Base-by-base conservation (phyloP, 2,329 filamentous ascomycete genomes). In the Aspergillus alliaceus region DNA sequence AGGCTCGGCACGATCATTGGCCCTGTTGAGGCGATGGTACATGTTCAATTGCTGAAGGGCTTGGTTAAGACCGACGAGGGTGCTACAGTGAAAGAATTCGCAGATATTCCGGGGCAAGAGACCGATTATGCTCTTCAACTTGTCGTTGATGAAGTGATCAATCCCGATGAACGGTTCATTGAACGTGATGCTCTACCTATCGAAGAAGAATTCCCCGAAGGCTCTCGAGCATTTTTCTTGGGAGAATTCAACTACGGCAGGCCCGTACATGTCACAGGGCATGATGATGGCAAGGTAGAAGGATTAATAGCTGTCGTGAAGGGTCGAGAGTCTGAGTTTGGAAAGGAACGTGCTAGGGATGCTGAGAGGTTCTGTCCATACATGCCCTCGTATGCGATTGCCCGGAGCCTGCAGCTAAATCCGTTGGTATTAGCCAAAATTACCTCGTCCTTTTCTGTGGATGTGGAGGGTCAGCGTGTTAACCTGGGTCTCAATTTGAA, bases 401-500 rank as follows among this genome's bases (percentile, higher is more conserved):
- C 96, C 14, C 90, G 87, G 69, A 86, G 89, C 70, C 81, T 99
- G 11, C 83, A 85, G 4, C 80, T 99, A 59, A 93, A 96, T 63
- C 89, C 93, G 7, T 81, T 99, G 50, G 90, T 95, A 2, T 80
- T 99, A 31, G 96, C 93, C 75, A 99, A 96, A 81, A 90, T 99
- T 67, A 98, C 95, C 0, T 96, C 95, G 1, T 93, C 93, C 0
- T 98, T 96, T 74, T 90, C 88, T 54, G 90, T 99, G 56, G 86
- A 86, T 18, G 86, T 93, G 4, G 91, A 91, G 56, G 91, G 90
- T 25, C 80, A 92, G 57, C 90, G 90, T 66, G 83, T 96, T 60
- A 99, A 99, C 67, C 80, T 99, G 24, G 95, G 95, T 0, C 81
- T 99, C 59, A 99, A 99, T 69, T 82, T 99, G 64, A 99, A 99